Evolutionary conservation across 768 basidiomycete species (phyloP).

Genomic region (Sporobolomyces pararoseus): DNA sequence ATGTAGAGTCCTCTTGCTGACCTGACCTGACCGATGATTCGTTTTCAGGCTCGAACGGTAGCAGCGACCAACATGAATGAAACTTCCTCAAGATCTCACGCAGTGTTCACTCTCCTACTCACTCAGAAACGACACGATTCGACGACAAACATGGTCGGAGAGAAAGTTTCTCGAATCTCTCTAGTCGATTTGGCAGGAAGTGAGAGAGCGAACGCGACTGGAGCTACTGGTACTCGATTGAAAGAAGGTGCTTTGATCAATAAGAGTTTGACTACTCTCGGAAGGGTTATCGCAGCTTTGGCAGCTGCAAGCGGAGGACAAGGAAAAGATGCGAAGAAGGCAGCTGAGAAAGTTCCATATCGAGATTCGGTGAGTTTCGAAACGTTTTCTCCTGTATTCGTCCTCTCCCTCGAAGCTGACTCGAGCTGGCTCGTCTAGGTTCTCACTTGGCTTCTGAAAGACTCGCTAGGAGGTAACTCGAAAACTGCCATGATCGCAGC

Average conservation of each 20-base stretch:
- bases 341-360: constrained; percentile 90
- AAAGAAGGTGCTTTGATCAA: constrained; percentile 98
- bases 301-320: constrained; percentile 58
- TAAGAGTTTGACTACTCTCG: constrained; percentile 93
- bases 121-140: constrained; percentile 86
- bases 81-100: constrained; percentile 93
- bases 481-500: constrained; percentile 99
- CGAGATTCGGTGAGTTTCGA: constrained; percentile 76
- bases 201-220: constrained; percentile 94
- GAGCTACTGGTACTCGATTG: constrained; percentile 89
- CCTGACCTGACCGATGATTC: not conserved
- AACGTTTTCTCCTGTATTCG: not conserved
- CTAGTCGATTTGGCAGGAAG: constrained; percentile 95
- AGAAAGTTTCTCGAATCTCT: constrained; percentile 98
- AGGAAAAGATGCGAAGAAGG: constrained; percentile 77
- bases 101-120: constrained; percentile 91
- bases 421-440: constrained; percentile 56
- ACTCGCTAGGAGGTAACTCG: constrained; percentile 89
- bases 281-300: constrained; percentile 92
- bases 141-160: constrained; percentile 81
- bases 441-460: constrained; percentile 95
- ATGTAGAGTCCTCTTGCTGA: not conserved
- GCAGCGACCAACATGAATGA: constrained; percentile 99
- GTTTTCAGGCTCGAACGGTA: constrained; percentile 71
- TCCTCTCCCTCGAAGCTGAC: not conserved